These are phyloP conservation scores for Trametes gibbosa DNA, from an alignment of 768 basidiomycete genomes.

Conservation along the genomic window DNA sequence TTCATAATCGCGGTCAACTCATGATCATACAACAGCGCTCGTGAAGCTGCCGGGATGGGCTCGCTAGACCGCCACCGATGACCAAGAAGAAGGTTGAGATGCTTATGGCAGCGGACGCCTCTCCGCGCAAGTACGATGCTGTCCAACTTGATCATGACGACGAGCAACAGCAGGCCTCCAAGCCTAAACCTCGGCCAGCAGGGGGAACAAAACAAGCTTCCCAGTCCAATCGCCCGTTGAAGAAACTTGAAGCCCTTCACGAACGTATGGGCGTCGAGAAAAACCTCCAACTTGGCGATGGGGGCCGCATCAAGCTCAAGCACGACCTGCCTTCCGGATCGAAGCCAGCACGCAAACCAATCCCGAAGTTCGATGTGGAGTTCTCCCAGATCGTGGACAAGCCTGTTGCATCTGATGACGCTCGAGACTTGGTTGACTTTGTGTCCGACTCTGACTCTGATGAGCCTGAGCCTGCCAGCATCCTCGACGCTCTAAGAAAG, in stretches of 20 bases:
- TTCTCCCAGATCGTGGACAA: conserved; percentile 38
- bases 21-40: background rate
- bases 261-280: conserved; percentile 40
- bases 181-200: conserved; percentile 25
- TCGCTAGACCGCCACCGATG: conserved; percentile 47
- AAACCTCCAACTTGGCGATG: conserved; percentile 31
- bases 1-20: background rate
- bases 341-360: conserved; percentile 4
- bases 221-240: conserved; percentile 32
- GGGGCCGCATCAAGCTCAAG: conserved; percentile 47
- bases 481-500: conserved; percentile 31
- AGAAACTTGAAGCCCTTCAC: conserved; percentile 44
- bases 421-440: background rate
- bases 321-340: background rate
- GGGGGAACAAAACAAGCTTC: conserved; percentile 14
- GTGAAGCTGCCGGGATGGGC: conserved; percentile 72
- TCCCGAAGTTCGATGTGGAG: conserved; percentile 49
- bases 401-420: background rate
- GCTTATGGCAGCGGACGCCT: conserved; percentile 5
- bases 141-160: background rate
- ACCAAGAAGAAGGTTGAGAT: conserved; percentile 32
- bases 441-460: conserved; percentile 30
- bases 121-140: background rate
- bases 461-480: conserved; percentile 31
- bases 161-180: background rate